Conservation (phyloP, 371 early-diverging fungal species). For the Mycotypha africana region DNA sequence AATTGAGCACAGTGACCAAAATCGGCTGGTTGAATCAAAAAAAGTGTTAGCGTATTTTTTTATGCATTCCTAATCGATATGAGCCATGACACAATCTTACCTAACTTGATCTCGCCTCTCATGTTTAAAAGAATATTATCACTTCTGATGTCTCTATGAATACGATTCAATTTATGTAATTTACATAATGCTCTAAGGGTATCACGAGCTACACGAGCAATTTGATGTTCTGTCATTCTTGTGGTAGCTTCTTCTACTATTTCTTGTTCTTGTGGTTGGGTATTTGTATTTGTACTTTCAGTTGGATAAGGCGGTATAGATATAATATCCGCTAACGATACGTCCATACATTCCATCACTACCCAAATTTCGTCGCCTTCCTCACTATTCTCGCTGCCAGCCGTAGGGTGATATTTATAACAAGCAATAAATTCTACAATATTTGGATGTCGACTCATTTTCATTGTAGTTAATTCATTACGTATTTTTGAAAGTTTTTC, state of each 20-base stretch:
- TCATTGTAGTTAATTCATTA: slow-evolving; percentile 68
- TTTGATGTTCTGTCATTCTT: slow-evolving; percentile 52
- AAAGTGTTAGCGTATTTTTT: slow-evolving; percentile 35
- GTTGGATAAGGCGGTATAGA: slow-evolving; percentile 55
- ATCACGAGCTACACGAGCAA: slow-evolving; percentile 71
- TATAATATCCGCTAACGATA: slow-evolving; percentile 72
- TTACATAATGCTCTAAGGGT: slow-evolving; percentile 83
- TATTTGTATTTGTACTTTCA: too few relatives aligned
- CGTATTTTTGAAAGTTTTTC: slow-evolving; percentile 64
- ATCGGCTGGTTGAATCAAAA: slow-evolving; percentile 42
- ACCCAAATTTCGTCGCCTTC: slow-evolving; percentile 59
- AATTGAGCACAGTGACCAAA: slow-evolving; percentile 70
- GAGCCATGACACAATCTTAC: slow-evolving; percentile 15
- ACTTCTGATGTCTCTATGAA: slow-evolving; percentile 94
- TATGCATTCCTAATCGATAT: too few relatives aligned
- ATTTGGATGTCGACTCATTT: slow-evolving; percentile 63
- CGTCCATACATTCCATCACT: slow-evolving; percentile 79
- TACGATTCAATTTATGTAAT: slow-evolving; percentile 84
- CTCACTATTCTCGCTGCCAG: too few relatives aligned
- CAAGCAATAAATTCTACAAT: slow-evolving; percentile 70
- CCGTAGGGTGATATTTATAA: too few relatives aligned
- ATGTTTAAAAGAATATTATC: slow-evolving; percentile 73
- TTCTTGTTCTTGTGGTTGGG: too few relatives aligned
- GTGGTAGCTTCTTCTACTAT: slow-evolving; percentile 38
- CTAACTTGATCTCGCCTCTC: slow-evolving; percentile 68